Percentiles rank a stretch among this genome's conserved stretches.
phyloP scores from a whole-genome alignment of 2,329 filamentous ascomycete species.

The Torrubiella hemipterigena region DNA sequence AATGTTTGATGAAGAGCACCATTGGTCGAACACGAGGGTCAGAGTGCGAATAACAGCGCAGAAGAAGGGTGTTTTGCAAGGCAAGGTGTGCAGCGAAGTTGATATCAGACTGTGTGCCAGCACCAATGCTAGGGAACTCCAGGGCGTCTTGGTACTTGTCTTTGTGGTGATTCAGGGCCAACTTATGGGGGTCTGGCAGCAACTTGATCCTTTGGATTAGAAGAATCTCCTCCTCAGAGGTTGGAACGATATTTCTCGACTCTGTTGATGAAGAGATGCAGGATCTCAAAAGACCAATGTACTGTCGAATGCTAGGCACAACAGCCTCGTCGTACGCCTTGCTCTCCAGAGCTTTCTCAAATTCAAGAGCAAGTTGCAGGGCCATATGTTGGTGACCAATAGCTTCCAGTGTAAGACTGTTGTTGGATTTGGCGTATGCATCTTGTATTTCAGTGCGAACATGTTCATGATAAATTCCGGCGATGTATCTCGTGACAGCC shows the following conservation, averaged over 20 bases:
- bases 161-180: constrained; percentile 36
- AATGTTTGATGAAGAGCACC: constrained; percentile 80
- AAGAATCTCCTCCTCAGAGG: too few species aligned
- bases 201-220: constrained; percentile 30
- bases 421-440: constrained; percentile 7
- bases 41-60: constrained; percentile 72
- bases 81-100: constrained; percentile 81
- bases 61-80: constrained; percentile 69
- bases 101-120: constrained; percentile 84
- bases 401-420: constrained; percentile 21
- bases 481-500: constrained; percentile 33
- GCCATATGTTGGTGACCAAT: constrained; percentile 39
- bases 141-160: constrained; percentile 47
- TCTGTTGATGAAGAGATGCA: constrained; percentile 16
- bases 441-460: constrained; percentile 29
- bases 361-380: constrained; percentile 42
- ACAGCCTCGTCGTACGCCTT: constrained; percentile 28
- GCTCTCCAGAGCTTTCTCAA: constrained; percentile 39
- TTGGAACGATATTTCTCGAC: too few species aligned
- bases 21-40: constrained; percentile 68
- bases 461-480: constrained; percentile 35
- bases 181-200: constrained; percentile 36
- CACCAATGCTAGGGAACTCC: constrained; percentile 65
- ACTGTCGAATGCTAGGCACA: constrained; percentile 27
- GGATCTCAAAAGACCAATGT: constrained; percentile 36